These are phyloP conservation scores for Hypoxylon lienhwacheense DNA, from an alignment of 495 filamentous ascomycete genomes.

Conservation along the genomic window DNA sequence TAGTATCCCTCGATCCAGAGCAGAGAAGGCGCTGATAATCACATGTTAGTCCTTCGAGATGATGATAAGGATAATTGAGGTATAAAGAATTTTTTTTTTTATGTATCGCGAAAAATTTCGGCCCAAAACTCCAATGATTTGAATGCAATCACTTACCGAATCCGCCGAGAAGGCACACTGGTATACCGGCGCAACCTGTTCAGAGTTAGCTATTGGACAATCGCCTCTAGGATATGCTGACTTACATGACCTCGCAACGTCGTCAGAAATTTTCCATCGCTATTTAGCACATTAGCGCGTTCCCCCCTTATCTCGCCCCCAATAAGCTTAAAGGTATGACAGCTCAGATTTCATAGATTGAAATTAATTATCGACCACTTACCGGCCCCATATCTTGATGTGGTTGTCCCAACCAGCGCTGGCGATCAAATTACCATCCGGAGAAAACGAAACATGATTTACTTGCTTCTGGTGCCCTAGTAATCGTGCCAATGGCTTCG, in stretches of 20 bases:
- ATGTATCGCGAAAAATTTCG: neutral
- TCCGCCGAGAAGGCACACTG: slow-evolving; percentile 90
- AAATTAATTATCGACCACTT: slow-evolving; percentile 31
- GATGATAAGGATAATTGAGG: neutral
- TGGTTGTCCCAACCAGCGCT: slow-evolving; percentile 90
- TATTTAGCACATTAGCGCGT: slow-evolving; percentile 29
- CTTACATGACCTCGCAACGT: slow-evolving; percentile 81
- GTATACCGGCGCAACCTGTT: slow-evolving; percentile 76
- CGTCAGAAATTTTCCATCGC: slow-evolving; percentile 74
- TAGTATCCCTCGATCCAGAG: slow-evolving; percentile 87
- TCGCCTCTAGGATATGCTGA: slow-evolving; percentile 1
- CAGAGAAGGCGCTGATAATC: slow-evolving; percentile 65
- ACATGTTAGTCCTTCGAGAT: slow-evolving; percentile 13
- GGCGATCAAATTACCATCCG: slow-evolving; percentile 83
- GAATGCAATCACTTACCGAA: slow-evolving; percentile 46
- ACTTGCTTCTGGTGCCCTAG: slow-evolving; percentile 95
- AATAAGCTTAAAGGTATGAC: neutral
- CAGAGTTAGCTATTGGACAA: slow-evolving; percentile 17
- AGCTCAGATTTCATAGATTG: neutral
- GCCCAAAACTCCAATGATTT: neutral
- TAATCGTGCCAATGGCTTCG: slow-evolving; percentile 83
- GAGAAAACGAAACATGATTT: slow-evolving; percentile 93
- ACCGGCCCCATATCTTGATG: slow-evolving; percentile 84
- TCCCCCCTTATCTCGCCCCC: neutral
- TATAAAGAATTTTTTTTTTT: neutral